Evolutionary conservation across 176 grass and related monocot species (phyloP), one percentile per base, ranked within the genome.

Genomic region (Musa itinerans): DNA sequence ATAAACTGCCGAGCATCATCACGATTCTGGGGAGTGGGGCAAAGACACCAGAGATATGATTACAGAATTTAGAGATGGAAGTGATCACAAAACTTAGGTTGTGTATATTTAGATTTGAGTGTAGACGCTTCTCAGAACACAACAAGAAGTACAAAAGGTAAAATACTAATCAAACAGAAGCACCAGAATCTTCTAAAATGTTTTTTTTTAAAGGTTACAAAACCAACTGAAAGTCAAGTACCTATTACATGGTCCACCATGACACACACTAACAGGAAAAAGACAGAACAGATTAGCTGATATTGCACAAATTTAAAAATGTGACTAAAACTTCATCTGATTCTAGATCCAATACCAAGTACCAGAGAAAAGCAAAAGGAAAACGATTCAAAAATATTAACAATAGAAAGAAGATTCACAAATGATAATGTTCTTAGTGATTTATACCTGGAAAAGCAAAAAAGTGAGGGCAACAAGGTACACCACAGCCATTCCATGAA

Each of bases 361-460:
- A 67, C 24, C 6, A 43, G 12, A 67, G 25, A 3, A 43, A 14
- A 22, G 34, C 34, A 67, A 67, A 13, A 29, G 14, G 3, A 7
- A 54, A 54, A 13, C 2, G 2, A 34, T 43, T 6, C 17, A 50
- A 70, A 50, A 51, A 1, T 11, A 25, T 50, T 50, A 50, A 70
- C 2, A 20, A 70, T n/a, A 70, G 48, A 1, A 9, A 51, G 17
- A 50, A 50, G 34, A 43, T 51, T 50, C 19, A 11, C 49, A 70
- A 20, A 11, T 24, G 23, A 43, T 43, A 43, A 43, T 43, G 34
- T 43, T 43, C 34, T 43, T 43, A 43, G 34, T 43, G 3, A 43
- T 43, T 83, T 64, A 81, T 50, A 94, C 95, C 95, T 99, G 95
- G 74, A 99, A 99, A 92, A 99, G 95, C 66, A 99, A 86, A 91